phyloP scores from a whole-genome alignment of 1,284 basidiomycete species.

The Cutaneotrichosporon cyanovorans region DNA sequence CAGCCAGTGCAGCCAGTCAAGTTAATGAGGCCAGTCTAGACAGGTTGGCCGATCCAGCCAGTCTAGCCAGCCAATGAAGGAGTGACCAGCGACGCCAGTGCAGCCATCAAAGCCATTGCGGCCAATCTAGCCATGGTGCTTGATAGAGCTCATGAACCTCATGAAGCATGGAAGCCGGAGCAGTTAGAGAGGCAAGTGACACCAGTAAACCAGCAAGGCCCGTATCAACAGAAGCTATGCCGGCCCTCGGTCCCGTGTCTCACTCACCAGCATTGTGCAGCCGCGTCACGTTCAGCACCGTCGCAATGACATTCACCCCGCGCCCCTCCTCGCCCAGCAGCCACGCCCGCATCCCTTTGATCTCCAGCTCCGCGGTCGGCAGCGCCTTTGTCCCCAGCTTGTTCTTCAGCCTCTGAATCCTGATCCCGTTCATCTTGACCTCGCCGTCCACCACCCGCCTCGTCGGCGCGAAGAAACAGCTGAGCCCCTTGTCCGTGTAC shows the following conservation, averaged over 20 bases:
- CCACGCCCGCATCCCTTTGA: constrained; percentile 58
- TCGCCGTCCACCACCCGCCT: constrained; percentile 49
- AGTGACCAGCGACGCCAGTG: no score
- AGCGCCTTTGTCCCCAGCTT: constrained; percentile 69
- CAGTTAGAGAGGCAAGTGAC: no score
- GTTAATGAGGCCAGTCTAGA: no score
- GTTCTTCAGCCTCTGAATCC: constrained; percentile 65
- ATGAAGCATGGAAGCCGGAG: not conserved
- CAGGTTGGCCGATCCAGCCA: no score
- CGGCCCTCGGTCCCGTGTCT: no score
- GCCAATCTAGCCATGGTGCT: no score
- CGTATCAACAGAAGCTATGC: no score
- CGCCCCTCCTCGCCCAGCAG: constrained; percentile 57
- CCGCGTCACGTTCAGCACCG: constrained; percentile 69
- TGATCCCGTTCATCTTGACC: constrained; percentile 57
- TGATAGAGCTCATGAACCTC: no score
- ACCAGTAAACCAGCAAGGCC: no score
- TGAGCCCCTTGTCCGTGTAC: constrained; percentile 49
- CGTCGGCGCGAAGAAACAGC: constrained; percentile 54
- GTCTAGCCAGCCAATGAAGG: no score
- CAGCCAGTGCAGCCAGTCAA: no score
- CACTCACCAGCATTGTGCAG: constrained; percentile 46
- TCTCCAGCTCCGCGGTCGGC: constrained; percentile 67
- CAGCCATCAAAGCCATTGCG: no score
- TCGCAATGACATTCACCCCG: constrained; percentile 63